A percentile compares a stretch with the other conserved stretches of the same genome.
phyloP scores from a whole-genome alignment of 208 protist species.

The Leishmania tarentolae region DNA sequence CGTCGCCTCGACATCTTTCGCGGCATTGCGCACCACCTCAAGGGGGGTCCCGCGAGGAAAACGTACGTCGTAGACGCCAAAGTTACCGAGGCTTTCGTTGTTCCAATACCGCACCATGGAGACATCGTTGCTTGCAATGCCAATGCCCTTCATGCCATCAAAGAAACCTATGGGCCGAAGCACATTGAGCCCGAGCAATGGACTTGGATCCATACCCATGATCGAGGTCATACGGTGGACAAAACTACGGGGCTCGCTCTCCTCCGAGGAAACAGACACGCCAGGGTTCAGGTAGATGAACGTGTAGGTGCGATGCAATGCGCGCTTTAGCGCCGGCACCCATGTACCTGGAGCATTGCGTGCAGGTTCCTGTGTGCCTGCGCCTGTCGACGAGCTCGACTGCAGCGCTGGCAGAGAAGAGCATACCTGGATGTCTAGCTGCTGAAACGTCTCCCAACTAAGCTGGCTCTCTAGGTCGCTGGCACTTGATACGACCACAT shows the following conservation, averaged over 20 bases:
- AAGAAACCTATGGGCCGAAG: slow-evolving; percentile 81
- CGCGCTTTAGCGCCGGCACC: slow-evolving; percentile 85
- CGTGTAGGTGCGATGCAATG: slow-evolving; percentile 78
- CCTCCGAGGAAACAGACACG: slow-evolving; percentile 77
- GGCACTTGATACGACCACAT: slow-evolving; percentile 38
- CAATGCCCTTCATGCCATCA: slow-evolving; percentile 78
- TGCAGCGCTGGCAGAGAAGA: slow-evolving; percentile 35
- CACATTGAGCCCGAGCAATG: slow-evolving; percentile 74
- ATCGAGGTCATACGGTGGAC: slow-evolving; percentile 69
- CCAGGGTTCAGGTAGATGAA: slow-evolving; percentile 64
- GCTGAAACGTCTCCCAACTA: slow-evolving; percentile 72
- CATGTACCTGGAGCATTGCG: slow-evolving; percentile 20
- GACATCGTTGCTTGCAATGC: slow-evolving; percentile 82
- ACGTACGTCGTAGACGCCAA: slow-evolving; percentile 82
- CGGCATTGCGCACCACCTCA: slow-evolving; percentile 47
- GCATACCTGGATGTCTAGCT: slow-evolving; percentile 74
- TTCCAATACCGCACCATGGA: slow-evolving; percentile 90
- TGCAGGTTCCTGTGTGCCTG: background rate
- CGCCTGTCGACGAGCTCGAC: background rate
- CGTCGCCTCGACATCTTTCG: slow-evolving; percentile 30
- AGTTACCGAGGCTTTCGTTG: slow-evolving; percentile 88
- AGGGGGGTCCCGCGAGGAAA: slow-evolving; percentile 66
- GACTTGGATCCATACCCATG: slow-evolving; percentile 35
- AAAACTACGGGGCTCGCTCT: slow-evolving; percentile 80
- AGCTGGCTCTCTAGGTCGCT: slow-evolving; percentile 75